Percentiles rank a stretch among this genome's conserved stretches.
Conservation (phyloP, 2,329 filamentous ascomycete genomes). For the Sporothrix schenckii region DNA sequence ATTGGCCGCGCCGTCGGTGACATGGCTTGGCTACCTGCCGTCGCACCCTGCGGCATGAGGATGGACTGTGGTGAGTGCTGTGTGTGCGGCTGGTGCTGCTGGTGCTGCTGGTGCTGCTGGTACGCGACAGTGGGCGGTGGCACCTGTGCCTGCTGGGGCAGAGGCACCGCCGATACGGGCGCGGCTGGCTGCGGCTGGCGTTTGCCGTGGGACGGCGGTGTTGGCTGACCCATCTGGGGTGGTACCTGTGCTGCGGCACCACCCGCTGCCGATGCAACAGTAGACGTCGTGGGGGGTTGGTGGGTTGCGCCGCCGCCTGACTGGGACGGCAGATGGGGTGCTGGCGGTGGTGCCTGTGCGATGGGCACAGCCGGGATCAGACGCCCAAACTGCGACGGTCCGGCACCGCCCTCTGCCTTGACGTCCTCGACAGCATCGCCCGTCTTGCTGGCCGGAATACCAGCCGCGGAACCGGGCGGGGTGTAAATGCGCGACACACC, state of each 20-base stretch:
- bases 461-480: too few species aligned
- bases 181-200: conserved; percentile 37
- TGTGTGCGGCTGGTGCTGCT: conserved; percentile 37
- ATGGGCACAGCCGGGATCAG: conserved; percentile 43
- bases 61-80: conserved; percentile 28
- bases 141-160: conserved; percentile 21
- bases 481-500: too few species aligned
- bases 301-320: not conserved
- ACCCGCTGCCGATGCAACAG: not conserved
- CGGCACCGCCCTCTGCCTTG: conserved; percentile 50
- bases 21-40: conserved; percentile 48
- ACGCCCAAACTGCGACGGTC: conserved; percentile 36
- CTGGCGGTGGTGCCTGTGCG: conserved; percentile 42
- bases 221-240: conserved; percentile 29
- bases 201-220: conserved; percentile 35
- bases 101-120: conserved; percentile 41
- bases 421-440: conserved; percentile 36
- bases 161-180: conserved; percentile 32
- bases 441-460: not conserved
- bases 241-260: conserved; percentile 32
- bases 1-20: conserved; percentile 48
- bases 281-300: not conserved
- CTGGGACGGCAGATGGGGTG: conserved; percentile 37
- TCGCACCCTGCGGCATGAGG: conserved; percentile 6
- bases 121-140: not conserved